These are phyloP conservation scores for Malus hybrid DNA, from an alignment of 331 rosid genomes.

Conservation along the genomic window DNA sequence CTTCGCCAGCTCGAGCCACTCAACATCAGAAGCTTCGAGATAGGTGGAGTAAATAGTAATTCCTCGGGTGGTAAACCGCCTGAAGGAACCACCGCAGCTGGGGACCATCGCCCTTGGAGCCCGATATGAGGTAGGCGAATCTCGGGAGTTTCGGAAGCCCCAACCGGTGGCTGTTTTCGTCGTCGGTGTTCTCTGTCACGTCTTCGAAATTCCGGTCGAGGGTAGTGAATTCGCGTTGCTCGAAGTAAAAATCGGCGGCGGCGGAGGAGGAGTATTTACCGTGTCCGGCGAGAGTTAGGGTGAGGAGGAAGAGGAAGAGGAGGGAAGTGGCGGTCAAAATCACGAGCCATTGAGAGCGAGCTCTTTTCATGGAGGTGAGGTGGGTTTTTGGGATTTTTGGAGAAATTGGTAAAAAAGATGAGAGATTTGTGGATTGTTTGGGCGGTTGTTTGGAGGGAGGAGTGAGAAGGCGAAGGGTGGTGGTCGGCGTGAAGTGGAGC, in stretches of 20 bases:
- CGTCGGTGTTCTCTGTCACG: background rate
- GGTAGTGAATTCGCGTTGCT: conserved; percentile 9
- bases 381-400: background rate
- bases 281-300: conserved; percentile 11
- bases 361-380: conserved; percentile 42
- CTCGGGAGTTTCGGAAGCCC: conserved; percentile 56
- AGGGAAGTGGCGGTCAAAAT: conserved; percentile 27
- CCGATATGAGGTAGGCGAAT: conserved; percentile 63
- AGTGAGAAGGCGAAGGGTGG: background rate
- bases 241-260: conserved; percentile 10
- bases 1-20: conserved; percentile 69
- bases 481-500: background rate
- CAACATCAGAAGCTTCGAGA: conserved; percentile 72
- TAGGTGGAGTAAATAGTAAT: conserved; percentile 76
- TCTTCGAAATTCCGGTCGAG: conserved; percentile 2
- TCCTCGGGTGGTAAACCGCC: conserved; percentile 73
- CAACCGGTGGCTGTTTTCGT: background rate
- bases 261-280: conserved; percentile 27
- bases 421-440: background rate
- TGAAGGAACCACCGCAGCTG: conserved; percentile 53
- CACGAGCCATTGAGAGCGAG: conserved; percentile 39
- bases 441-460: background rate
- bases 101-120: conserved; percentile 53
- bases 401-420: background rate
- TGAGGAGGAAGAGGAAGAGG: conserved; percentile 29